phyloP scores from a whole-genome alignment of 305 asterid genomes.

The Solanum aculeatissimum region DNA sequence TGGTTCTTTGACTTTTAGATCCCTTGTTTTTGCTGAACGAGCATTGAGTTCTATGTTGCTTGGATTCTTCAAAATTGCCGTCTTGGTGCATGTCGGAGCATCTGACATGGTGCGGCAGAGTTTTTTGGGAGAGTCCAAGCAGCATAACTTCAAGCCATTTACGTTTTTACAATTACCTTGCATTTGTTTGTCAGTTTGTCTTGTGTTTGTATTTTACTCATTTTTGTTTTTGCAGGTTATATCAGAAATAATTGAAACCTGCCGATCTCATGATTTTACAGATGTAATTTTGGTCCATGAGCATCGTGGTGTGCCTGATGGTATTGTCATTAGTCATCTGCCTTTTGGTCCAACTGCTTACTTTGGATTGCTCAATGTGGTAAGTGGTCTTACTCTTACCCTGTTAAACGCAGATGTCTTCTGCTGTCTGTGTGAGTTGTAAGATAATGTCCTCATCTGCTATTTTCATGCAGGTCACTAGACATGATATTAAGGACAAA shows the following conservation, averaged over 20 bases:
- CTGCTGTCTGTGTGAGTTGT: background rate
- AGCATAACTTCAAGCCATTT: background rate
- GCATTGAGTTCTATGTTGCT: background rate
- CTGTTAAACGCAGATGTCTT: background rate
- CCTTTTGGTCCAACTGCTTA: conserved; percentile 96
- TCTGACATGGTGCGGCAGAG: background rate
- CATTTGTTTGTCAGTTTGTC: background rate
- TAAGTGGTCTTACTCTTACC: conserved; percentile 17
- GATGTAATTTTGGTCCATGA: conserved; percentile 91
- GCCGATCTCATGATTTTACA: conserved; percentile 77
- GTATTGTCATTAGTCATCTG: conserved; percentile 75
- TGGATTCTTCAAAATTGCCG: background rate
- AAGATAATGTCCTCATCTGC: background rate
- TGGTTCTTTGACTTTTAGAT: background rate
- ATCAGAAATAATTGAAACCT: conserved; percentile 81
- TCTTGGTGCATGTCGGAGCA: background rate
- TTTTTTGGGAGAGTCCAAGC: background rate
- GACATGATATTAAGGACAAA: conserved; percentile 88
- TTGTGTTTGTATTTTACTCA: background rate
- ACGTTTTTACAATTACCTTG: background rate
- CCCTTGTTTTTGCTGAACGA: background rate
- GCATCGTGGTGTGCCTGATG: conserved; percentile 94
- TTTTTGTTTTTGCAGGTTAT: conserved; percentile 42
- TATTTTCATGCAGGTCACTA: conserved; percentile 52
- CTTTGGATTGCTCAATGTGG: conserved; percentile 94